Evolutionary conservation across 2,329 filamentous ascomycete species (phyloP).

Genomic region (Metarhizium guizhouense): DNA sequence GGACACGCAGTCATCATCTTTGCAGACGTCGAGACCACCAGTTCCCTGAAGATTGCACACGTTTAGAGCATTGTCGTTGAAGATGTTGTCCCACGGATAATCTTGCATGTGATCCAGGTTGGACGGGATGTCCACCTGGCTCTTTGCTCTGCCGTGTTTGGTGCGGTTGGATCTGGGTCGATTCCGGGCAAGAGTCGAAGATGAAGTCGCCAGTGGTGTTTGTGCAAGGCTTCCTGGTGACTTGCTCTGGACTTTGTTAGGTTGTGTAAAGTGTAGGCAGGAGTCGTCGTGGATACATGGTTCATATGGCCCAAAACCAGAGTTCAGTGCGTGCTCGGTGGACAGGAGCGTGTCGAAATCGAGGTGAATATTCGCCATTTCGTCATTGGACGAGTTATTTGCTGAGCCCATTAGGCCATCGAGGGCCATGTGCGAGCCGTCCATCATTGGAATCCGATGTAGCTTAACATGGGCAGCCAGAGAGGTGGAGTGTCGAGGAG

Average conservation of each 20-base stretch:
- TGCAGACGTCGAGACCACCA: background rate
- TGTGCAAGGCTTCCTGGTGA: slow-evolving; percentile 5
- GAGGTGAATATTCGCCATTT: slow-evolving; percentile 15
- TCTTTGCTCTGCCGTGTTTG: background rate
- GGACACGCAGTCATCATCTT: slow-evolving; percentile 22
- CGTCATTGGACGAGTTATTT: slow-evolving; percentile 18
- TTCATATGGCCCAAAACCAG: slow-evolving; percentile 17
- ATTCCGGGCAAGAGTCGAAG: background rate
- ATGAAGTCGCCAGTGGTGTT: slow-evolving; percentile 1
- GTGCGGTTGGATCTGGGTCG: background rate
- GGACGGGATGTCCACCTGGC: background rate
- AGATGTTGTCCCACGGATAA: slow-evolving; percentile 12
- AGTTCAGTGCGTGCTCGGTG: slow-evolving; percentile 14
- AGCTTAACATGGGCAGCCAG: background rate
- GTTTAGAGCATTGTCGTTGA: slow-evolving; percentile 7
- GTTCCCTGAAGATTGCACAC: slow-evolving; percentile 1
- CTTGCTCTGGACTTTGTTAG: slow-evolving; percentile 10
- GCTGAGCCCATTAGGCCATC: slow-evolving; percentile 10
- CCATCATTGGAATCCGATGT: slow-evolving; percentile 9
- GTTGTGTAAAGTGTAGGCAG: slow-evolving; percentile 16
- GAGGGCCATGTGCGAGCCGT: slow-evolving; percentile 14
- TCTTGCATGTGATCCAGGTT: slow-evolving; percentile 5
- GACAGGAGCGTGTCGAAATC: slow-evolving; percentile 19
- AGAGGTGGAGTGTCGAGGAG: background rate
- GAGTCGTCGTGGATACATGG: slow-evolving; percentile 22